These are phyloP conservation scores for Juncus effusus DNA, from an alignment of 176 grass and related monocot genomes.

Conservation along the genomic window DNA sequence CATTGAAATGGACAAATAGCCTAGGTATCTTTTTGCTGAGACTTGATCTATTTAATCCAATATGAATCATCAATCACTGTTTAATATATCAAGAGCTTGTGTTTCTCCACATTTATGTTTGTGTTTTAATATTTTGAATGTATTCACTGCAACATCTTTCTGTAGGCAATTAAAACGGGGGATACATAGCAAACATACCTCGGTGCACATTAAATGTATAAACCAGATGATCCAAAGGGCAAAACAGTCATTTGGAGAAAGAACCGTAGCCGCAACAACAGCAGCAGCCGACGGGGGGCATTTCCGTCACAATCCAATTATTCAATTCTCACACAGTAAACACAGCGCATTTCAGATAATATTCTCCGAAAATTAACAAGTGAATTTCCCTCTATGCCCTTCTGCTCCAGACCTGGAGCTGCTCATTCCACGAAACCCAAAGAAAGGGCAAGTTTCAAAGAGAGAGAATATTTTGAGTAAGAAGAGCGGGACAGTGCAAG, in stretches of 20 bases:
- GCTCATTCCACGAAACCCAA: constrained; percentile 26
- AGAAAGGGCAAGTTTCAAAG: constrained; percentile 19
- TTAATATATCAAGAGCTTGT: not conserved
- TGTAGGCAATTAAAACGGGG: no score
- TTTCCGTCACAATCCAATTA: constrained; percentile 21
- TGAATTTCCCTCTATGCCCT: constrained; percentile 36
- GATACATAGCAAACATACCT: no score
- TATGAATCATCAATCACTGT: no score
- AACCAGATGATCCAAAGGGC: constrained; percentile 21
- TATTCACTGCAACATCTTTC: no score
- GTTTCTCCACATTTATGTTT: no score
- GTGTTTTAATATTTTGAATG: no score
- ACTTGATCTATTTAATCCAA: no score
- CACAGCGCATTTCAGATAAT: constrained; percentile 38
- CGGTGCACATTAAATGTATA: no score
- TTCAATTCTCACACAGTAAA: constrained; percentile 24
- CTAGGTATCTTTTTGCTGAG: no score
- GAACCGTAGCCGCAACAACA: constrained; percentile 13
- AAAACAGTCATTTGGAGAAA: constrained; percentile 36
- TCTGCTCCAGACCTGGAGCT: not conserved
- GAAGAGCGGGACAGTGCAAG: constrained; percentile 17
- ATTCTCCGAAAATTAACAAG: constrained; percentile 43
- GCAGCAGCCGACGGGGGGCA: constrained; percentile 21
- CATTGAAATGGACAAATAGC: no score
- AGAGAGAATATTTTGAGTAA: constrained; percentile 3